These are phyloP conservation scores for Zygoascus bituminiphila DNA, from an alignment of 805 yeast species.

Conservation along the genomic window DNA sequence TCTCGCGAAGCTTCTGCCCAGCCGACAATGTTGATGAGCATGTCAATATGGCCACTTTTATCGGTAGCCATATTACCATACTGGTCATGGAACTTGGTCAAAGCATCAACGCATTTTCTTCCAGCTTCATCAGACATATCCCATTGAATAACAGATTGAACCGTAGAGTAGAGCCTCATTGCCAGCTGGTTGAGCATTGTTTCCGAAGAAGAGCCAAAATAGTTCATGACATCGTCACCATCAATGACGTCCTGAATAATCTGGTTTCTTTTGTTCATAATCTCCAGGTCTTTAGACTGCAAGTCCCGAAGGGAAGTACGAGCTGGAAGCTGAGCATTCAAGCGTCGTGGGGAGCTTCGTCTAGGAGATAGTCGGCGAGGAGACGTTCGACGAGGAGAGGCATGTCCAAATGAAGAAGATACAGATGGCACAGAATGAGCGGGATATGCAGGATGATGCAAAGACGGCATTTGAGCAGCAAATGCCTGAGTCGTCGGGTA, in stretches of 20 bases:
- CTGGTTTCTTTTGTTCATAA: neutral
- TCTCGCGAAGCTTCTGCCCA: neutral
- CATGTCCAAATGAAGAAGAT: neutral
- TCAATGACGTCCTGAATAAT: neutral
- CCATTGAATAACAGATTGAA: neutral
- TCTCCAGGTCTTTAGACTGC: neutral
- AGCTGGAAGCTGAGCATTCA: neutral
- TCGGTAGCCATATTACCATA: neutral
- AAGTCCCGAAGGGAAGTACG: neutral
- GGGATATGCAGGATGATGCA: neutral
- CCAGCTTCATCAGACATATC: conserved; percentile 1
- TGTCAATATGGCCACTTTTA: neutral
- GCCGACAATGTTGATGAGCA: neutral
- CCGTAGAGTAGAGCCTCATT: neutral
- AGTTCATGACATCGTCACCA: neutral
- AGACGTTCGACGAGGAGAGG: neutral
- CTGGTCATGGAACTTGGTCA: neutral
- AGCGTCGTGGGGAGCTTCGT: neutral
- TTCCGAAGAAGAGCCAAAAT: neutral
- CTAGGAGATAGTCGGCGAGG: neutral
- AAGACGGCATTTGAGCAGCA: neutral
- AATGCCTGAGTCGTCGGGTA: neutral
- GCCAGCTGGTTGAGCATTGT: neutral
- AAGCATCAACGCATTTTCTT: neutral
- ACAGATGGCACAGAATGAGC: neutral